A percentile compares a stretch with the other conserved stretches of the same genome.
Conservation (phyloP, 2,329 filamentous ascomycete genomes). For the Xylariales sp. region DNA sequence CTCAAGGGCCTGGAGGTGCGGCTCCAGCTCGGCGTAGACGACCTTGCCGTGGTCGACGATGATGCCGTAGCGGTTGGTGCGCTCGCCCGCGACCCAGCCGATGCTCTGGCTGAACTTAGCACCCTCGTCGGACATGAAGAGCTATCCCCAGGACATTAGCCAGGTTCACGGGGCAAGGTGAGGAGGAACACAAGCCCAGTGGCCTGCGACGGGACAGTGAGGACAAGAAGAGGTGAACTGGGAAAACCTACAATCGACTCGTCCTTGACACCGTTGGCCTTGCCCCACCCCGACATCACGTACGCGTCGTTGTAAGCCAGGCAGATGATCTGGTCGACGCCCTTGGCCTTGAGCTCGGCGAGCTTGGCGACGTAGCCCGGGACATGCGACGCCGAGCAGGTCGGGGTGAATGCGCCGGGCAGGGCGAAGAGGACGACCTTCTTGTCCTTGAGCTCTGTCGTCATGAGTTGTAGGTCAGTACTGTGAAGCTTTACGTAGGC, state of each 20-base stretch:
- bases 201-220: background rate
- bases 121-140: conserved; percentile 67
- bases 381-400: conserved; percentile 74
- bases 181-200: background rate
- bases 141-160: conserved; percentile 26
- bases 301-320: conserved; percentile 78
- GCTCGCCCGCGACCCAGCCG: conserved; percentile 61
- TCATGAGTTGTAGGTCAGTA: too few relatives aligned
- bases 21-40: conserved; percentile 69
- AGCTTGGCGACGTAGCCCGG: conserved; percentile 71
- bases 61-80: conserved; percentile 72
- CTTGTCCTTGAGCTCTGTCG: conserved; percentile 46
- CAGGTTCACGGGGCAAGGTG: too few relatives aligned
- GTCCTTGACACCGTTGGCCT: conserved; percentile 71
- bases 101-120: conserved; percentile 70
- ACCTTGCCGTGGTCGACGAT: conserved; percentile 78
- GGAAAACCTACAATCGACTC: conserved; percentile 47
- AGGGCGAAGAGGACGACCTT: conserved; percentile 50
- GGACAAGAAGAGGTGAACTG: background rate
- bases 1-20: conserved; percentile 12
- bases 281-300: conserved; percentile 84
- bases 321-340: conserved; percentile 73
- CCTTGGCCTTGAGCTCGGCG: conserved; percentile 67
- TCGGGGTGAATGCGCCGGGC: conserved; percentile 74
- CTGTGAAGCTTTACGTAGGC: too few relatives aligned